phyloP scores from a whole-genome alignment of 768 basidiomycete genomes.

The Hysterangium stoloniferum region DNA sequence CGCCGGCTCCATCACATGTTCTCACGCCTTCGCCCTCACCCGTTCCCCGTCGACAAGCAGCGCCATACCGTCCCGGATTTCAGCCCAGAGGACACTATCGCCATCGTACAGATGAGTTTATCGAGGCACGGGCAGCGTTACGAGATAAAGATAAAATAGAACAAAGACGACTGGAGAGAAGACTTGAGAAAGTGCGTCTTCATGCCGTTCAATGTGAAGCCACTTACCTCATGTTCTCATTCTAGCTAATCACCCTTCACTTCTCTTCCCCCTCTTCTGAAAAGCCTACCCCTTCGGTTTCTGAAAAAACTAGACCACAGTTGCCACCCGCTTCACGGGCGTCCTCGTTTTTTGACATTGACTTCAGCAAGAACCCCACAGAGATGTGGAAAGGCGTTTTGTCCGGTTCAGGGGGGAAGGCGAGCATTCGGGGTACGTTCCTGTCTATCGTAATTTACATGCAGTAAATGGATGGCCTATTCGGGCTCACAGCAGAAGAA shows the following conservation, averaged over 20 bases:
- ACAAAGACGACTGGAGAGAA: conserved; percentile 73
- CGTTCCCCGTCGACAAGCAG: conserved; percentile 21
- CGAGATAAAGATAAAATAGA: conserved; percentile 57
- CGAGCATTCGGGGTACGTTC: conserved; percentile 57
- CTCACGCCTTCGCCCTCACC: not conserved
- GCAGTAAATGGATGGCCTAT: not conserved
- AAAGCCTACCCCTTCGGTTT: not conserved
- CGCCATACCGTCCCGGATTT: conserved; percentile 85
- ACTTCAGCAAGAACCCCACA: conserved; percentile 53
- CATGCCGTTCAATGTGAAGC: not conserved
- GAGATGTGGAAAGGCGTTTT: conserved; percentile 65
- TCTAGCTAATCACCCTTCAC: conserved; percentile 6
- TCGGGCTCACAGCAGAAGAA: conserved; percentile 51
- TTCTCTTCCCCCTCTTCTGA: conserved; percentile 2
- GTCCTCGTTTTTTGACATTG: conserved; percentile 71
- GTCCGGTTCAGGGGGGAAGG: conserved; percentile 41
- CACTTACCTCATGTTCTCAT: not conserved
- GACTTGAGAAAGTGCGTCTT: conserved; percentile 72
- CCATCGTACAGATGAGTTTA: conserved; percentile 76
- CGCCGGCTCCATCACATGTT: conserved; percentile 3
- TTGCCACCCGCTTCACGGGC: conserved; percentile 30
- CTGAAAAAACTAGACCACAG: not conserved
- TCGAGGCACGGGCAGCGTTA: conserved; percentile 33
- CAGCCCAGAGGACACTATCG: conserved; percentile 84
- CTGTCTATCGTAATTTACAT: conserved; percentile 4